phyloP scores from a whole-genome alignment of 345 rosid species.

The Salix udensis region DNA sequence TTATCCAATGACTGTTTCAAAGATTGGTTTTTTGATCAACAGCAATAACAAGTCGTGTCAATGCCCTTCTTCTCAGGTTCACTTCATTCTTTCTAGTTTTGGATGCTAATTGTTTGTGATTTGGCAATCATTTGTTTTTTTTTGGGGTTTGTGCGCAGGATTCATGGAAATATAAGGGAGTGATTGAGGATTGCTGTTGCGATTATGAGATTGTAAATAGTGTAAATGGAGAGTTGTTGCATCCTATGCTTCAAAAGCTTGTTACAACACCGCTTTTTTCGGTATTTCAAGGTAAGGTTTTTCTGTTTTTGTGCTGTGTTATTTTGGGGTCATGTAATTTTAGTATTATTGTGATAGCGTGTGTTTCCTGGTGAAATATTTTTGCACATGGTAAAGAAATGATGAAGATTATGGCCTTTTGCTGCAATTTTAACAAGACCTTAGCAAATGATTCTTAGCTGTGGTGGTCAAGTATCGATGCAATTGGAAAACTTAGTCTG shows the following conservation, averaged over 20 bases:
- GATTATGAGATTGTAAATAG: slow-evolving; percentile 48
- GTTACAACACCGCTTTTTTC: slow-evolving; percentile 72
- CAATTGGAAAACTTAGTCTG: neutral
- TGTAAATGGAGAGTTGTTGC: slow-evolving; percentile 51
- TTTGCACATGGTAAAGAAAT: neutral
- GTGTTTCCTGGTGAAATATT: neutral
- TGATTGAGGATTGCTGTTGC: slow-evolving; percentile 88
- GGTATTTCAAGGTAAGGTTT: slow-evolving; percentile 76
- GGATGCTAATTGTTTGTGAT: neutral
- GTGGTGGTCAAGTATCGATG: neutral
- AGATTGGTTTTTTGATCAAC: neutral
- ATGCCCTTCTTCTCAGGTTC: neutral
- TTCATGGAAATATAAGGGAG: slow-evolving; percentile 57
- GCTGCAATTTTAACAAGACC: neutral
- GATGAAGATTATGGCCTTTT: neutral
- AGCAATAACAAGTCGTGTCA: neutral
- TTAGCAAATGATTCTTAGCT: neutral
- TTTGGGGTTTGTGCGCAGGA: neutral
- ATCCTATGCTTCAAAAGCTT: slow-evolving; percentile 78
- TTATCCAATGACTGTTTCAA: neutral
- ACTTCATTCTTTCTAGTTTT: neutral
- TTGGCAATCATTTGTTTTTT: neutral
- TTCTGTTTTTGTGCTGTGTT: neutral
- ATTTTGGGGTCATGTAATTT: neutral
- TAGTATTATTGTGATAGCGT: neutral